Evolutionary conservation across 208 protist species (phyloP), one percentile per base, ranked within the genome.

Genomic region (Wallacemonas sp.): DNA sequence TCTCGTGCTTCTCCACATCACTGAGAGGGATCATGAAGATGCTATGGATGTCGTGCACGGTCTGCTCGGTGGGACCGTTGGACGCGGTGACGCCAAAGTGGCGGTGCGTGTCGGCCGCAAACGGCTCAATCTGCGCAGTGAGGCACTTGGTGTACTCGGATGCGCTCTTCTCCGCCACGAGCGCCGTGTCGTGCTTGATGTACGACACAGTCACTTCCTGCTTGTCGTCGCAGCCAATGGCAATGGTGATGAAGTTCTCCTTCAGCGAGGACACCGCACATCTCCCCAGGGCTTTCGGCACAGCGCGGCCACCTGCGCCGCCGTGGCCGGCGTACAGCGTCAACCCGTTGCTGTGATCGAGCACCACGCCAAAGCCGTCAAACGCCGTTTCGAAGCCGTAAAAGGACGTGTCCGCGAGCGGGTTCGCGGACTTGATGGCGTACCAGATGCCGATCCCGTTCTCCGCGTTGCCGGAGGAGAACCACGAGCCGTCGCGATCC

Each of bases 391-490:
- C 25, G 57, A 81, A 81, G 23, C 80, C 80, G 71, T 77, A 82
- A 26, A 86, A 80, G 20, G 23, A 29, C 18, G 72, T 62, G 36
- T 81, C 79, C 0, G 64, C 22, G 25, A 59, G 57, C 65, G 44
- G 75, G 49, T 49, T 67, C 46, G 41, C 4, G 11, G 42, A 65
- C 25, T 49, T 49, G 16, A 48, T 74, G 4, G 66, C 71, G 57
- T 80, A 80, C 78, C 78, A 84, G 36, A 84, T 68, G 23, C 66
- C 78, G 2, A 84, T 48, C 28, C 74, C 73, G 59, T 61, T 52
- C n/a, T 49, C 36, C 16, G 52, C 42, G 7, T 41, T 18, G 12
- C 20, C 38, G 11, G 52, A 59, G 10, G 33, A 7, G 22, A 65
- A 44, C 62, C 70, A 70, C 7, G 22, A 18, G 57, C 45, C 11